Evolutionary conservation across 2,329 filamentous ascomycete genomes (phyloP).

Genomic region (Elsinoe ampelina): DNA sequence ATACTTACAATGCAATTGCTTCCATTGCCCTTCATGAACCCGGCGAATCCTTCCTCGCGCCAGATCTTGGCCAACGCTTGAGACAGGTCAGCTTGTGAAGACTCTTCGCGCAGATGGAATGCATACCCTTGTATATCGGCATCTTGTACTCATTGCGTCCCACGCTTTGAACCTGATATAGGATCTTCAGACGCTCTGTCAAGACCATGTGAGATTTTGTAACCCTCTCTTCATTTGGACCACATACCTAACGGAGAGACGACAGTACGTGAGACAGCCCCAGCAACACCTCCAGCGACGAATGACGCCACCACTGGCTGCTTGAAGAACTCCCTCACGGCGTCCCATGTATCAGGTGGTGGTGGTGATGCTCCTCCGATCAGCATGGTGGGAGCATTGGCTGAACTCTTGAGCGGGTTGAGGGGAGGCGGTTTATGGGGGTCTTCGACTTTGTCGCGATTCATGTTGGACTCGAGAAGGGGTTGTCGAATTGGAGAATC

Average conservation of each 20-base stretch:
- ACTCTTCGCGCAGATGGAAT: not conserved
- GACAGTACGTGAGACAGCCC: conserved; percentile 93
- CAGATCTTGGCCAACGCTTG: conserved; percentile 83
- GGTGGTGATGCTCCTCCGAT: not conserved
- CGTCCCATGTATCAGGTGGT: conserved; percentile 15
- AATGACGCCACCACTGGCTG: conserved; percentile 87
- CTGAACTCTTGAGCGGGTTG: conserved; percentile 7
- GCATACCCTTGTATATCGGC: conserved; percentile 61
- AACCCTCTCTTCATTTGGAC: not conserved
- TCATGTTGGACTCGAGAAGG: not conserved
- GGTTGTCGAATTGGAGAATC: not conserved
- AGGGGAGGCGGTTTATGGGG: conserved; percentile 2
- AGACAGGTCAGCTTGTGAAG: not conserved
- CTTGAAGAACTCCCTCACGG: conserved; percentile 43
- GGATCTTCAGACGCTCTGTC: conserved; percentile 79
- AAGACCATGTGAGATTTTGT: conserved; percentile 5
- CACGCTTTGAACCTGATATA: conserved; percentile 91
- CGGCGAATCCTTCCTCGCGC: conserved; percentile 90
- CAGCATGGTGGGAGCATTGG: conserved; percentile 13
- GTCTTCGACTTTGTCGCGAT: conserved; percentile 6
- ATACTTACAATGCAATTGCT: conserved; percentile 70
- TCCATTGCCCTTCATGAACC: conserved; percentile 95
- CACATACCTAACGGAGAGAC: conserved; percentile 64
- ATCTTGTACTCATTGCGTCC: conserved; percentile 89
- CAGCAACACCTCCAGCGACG: conserved; percentile 84